Base-by-base conservation (phyloP, 1,284 basidiomycete genomes). In the Stereum hirsutum region DNA sequence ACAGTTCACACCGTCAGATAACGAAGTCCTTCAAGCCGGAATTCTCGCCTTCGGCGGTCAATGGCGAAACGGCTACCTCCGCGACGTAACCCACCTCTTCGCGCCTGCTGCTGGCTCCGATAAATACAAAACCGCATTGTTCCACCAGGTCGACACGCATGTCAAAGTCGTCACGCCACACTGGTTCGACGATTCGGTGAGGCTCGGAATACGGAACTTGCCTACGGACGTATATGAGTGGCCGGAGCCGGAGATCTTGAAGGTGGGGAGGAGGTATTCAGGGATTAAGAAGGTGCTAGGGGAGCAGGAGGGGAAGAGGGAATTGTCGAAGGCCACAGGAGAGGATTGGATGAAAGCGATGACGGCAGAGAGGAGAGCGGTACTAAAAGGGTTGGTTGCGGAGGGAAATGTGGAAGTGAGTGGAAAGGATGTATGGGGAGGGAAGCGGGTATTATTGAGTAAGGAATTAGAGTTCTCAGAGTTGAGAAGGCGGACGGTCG, bases 81-180 rank as follows among this genome's bases (percentile, higher is more conserved):
- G 75, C 46, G 90, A 94, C 49, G 82, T 91, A 30, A 93, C 90
- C 1, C 90, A 94, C 58, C 71, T 93, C 38, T 84, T 94, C 52
- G 78, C 79, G 24, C 60, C 81, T 21, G 61, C 63, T 19, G 54
- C 60, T 0, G 67, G 63, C 1, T 69, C 68, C 10, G 65, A 68
- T 39, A 83, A 81, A 57, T 85, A 82, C 55, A 62, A 68, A 20
- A 78, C 76, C 0, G 82, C 81, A 3, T 61, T 85, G 52, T 70
- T 77, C 47, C 76, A 70, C 55, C 68, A 73, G 42, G 57, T 69
- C 3, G 59, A 67, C 44, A 78, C 76, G 0, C 60, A 64, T 14
- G 71, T 88, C 52, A 75, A 72, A 46, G 65, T 87, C 15, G 55
- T 90, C 6, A 68, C 86, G 0, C 87, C 87, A 0, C 85, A 89